Evolutionary conservation across 192 early-diverging fungal species (phyloP).

Genomic region (Podila epicladia): DNA sequence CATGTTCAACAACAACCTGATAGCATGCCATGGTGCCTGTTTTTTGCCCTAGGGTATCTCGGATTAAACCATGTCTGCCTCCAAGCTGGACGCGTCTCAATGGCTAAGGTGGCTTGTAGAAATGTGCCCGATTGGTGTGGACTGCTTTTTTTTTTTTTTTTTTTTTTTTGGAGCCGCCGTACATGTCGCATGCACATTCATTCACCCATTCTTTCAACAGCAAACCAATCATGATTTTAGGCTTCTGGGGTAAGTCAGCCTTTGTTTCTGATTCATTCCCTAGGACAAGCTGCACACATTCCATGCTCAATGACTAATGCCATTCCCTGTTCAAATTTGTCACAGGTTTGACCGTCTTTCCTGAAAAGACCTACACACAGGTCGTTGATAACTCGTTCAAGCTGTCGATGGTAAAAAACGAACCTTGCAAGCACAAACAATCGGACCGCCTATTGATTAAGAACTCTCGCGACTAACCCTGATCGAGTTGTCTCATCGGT

Average conservation of each 20-base stretch:
- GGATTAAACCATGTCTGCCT: no score
- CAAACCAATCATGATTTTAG: constrained; percentile 57
- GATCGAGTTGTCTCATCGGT: background rate
- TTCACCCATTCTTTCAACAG: background rate
- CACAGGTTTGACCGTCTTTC: constrained; percentile 69
- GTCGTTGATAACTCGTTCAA: constrained; percentile 82
- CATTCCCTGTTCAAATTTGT: background rate
- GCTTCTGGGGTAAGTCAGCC: constrained; percentile 63
- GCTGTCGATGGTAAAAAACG: constrained; percentile 73
- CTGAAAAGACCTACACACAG: constrained; percentile 81
- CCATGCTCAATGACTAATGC: background rate
- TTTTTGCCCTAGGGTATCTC: no score
- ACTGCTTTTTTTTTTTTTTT: background rate
- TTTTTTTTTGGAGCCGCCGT: background rate
- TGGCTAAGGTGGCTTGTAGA: no score
- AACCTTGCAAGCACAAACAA: background rate
- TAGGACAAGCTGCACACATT: background rate
- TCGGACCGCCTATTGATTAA: background rate
- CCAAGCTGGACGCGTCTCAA: no score
- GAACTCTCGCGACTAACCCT: background rate
- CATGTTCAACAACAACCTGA: no score
- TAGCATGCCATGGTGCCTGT: no score
- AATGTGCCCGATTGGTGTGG: background rate
- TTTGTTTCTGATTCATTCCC: background rate
- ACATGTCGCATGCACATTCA: background rate